Conservation (phyloP, 2,329 filamentous ascomycete genomes). For the Aspergillus pseudoglaucus region DNA sequence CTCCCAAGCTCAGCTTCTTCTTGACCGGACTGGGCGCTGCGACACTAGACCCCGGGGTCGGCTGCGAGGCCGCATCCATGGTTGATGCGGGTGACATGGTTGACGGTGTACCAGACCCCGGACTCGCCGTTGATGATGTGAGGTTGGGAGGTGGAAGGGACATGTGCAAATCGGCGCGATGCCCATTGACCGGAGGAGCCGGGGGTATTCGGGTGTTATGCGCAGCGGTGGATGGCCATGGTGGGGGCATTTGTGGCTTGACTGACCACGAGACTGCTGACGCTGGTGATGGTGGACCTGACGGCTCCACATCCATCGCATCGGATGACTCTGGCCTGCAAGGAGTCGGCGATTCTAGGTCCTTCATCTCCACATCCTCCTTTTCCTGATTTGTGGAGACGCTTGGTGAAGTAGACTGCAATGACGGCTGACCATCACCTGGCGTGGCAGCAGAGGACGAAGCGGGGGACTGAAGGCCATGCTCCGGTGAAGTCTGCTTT, state of each 20-base stretch:
- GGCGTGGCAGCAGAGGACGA: not conserved
- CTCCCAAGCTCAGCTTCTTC: conserved; percentile 46
- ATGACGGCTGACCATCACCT: not conserved
- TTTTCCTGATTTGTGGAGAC: conserved; percentile 6
- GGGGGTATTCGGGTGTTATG: conserved; percentile 29
- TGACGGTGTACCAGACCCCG: conserved; percentile 25
- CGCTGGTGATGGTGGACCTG: not conserved
- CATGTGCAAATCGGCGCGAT: conserved; percentile 20
- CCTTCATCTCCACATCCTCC: conserved; percentile 44
- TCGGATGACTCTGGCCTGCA: conserved; percentile 9
- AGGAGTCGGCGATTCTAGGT: conserved; percentile 24
- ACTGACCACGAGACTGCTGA: conserved; percentile 9
- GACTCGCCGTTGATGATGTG: conserved; percentile 18
- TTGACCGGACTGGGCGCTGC: conserved; percentile 43
- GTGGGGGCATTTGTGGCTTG: conserved; percentile 20
- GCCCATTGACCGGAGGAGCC: conserved; percentile 4
- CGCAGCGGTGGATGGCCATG: conserved; percentile 33
- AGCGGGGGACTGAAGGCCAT: not conserved
- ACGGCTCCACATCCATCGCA: not conserved
- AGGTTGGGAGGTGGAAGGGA: conserved; percentile 21
- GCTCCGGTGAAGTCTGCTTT: conserved; percentile 8
- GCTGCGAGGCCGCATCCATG: conserved; percentile 20
- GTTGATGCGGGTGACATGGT: conserved; percentile 22
- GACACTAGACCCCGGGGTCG: conserved; percentile 20
- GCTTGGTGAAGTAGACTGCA: conserved; percentile 5